Evolutionary conservation across 495 filamentous ascomycete species (phyloP), one percentile per base, ranked within the genome.

Genomic region (Tuber microsphaerosporum): DNA sequence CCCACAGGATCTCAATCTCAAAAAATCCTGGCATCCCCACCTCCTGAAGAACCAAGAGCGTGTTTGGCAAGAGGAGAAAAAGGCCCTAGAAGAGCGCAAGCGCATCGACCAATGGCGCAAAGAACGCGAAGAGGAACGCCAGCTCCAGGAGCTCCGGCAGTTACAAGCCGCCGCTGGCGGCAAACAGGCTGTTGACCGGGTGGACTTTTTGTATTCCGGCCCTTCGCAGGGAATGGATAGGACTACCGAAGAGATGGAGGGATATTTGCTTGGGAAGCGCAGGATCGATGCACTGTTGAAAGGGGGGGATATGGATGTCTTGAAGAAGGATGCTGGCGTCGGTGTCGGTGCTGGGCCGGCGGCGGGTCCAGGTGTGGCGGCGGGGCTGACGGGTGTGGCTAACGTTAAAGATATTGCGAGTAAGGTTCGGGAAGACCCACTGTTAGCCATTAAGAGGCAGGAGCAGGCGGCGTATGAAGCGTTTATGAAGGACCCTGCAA

Each of bases 141-240:
- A 91, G 74, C 92, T 97, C 77, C 92, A 97, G 82, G 95, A 97
- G 81, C 90, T 98, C 2, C 92, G 97, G 81, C 89, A 90, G 69
- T 89, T 97, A 69, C 93, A 97, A 74, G 96, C 97, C 84, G 91
- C 91, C 56, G 91, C 93, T 19, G 96, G 96, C 45, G 93, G 94
- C 26, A 87, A 88, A 75, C 91, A 89, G 75, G 88, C 89, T 46
- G 82, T 90, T 2, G 90, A 93, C 77, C 89, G 93, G 19, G 95
- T 99, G 31, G 94, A 99, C 81, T 99, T 96, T 92, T 97, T 99
- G 93, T 99, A 99, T 84, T 87, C 89, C 79, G 95, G 94, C 1
- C 93, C 95, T 14, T 91, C 91, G 48, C 90, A 89, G 78, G 93
- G 92, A 41, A 90, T 91, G 78, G 88, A 87, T 34, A 92, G 93